Conservation (phyloP, 2,329 filamentous ascomycete genomes). For the Bipolaris victoriae region DNA sequence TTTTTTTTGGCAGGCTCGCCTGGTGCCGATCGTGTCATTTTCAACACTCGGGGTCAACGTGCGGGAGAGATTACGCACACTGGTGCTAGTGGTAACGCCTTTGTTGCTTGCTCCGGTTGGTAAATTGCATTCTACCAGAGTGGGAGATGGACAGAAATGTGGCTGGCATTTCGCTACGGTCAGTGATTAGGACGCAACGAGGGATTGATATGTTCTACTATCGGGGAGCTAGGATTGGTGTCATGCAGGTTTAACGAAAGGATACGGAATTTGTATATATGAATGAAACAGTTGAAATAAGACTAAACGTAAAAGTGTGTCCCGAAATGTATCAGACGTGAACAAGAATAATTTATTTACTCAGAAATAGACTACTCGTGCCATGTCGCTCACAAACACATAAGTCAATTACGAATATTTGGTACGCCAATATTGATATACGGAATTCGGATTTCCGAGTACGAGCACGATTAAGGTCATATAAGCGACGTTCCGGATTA, state of each 20-base stretch:
- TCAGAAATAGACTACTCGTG: too few relatives aligned
- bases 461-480: too few relatives aligned
- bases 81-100: slow-evolving; percentile 70
- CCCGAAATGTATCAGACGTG: too few relatives aligned
- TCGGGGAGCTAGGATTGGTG: neutral
- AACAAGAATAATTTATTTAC: too few relatives aligned
- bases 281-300: neutral
- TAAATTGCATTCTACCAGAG: neutral
- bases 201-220: neutral
- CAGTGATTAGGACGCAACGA: neutral
- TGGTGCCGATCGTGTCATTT: slow-evolving; percentile 70
- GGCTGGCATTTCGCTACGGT: neutral
- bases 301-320: too few relatives aligned
- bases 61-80: slow-evolving; percentile 74
- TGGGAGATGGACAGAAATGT: neutral
- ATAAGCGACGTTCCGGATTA: too few relatives aligned
- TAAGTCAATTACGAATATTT: too few relatives aligned
- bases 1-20: slow-evolving; percentile 58
- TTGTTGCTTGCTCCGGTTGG: slow-evolving; percentile 64
- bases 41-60: slow-evolving; percentile 62
- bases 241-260: neutral
- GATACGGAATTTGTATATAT: neutral
- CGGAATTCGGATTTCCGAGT: too few relatives aligned
- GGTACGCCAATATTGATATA: too few relatives aligned
- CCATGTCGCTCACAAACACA: too few relatives aligned